Conservation (phyloP, 2,329 filamentous ascomycete genomes). For the Metarhizium album region DNA sequence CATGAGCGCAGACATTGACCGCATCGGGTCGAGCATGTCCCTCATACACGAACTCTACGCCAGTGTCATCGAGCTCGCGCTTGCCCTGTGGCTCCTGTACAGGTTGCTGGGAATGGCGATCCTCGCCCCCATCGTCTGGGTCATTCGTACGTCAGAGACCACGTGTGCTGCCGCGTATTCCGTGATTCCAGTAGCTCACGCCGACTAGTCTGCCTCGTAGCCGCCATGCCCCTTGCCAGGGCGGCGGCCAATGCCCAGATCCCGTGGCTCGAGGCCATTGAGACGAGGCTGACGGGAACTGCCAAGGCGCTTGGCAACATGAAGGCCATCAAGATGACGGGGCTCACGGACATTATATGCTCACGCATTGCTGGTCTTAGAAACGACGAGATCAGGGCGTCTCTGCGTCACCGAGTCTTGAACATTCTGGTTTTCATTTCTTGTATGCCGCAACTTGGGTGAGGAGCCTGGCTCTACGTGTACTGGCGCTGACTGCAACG, state of each 20-base stretch:
- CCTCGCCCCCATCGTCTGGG: constrained; percentile 11
- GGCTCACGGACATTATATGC: constrained; percentile 7
- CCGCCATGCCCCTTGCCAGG: constrained; percentile 12
- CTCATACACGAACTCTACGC: constrained; percentile 25
- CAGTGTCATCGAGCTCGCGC: constrained; percentile 20
- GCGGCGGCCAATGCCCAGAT: constrained; percentile 12
- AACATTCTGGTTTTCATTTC: background rate
- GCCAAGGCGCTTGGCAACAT: background rate
- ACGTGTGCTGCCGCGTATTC: background rate
- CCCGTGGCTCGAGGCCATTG: constrained; percentile 17
- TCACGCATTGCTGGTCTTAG: constrained; percentile 23
- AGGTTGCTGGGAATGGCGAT: constrained; percentile 13
- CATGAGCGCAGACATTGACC: constrained; percentile 33
- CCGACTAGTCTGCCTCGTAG: constrained; percentile 5
- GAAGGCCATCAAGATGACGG: constrained; percentile 1
- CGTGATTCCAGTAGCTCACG: background rate
- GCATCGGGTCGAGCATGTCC: constrained; percentile 8
- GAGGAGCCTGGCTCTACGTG: no score
- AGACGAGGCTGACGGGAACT: constrained; percentile 7
- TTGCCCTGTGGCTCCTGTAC: constrained; percentile 24
- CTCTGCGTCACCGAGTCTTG: constrained; percentile 15
- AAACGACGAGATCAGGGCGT: constrained; percentile 22
- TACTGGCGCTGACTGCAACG: background rate
- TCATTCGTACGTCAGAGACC: constrained; percentile 9
- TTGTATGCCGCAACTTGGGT: background rate